Percentiles rank a stretch among this genome's conserved stretches.
phyloP scores from a whole-genome alignment of 441 rosid species.

The Biscutella laevigata region DNA sequence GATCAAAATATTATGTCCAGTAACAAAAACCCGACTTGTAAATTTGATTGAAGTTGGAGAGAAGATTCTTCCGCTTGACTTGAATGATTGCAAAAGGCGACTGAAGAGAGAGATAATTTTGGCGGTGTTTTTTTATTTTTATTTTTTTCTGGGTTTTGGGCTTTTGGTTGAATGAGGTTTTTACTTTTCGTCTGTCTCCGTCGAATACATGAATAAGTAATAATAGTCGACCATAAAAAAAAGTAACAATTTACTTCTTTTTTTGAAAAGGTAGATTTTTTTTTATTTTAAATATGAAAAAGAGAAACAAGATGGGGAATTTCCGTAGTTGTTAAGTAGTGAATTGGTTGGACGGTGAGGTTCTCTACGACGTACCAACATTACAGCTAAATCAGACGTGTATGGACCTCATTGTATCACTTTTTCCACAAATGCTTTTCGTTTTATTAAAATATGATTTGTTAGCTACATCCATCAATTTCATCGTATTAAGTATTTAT shows the following conservation, averaged over 20 bases:
- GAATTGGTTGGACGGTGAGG: constrained; percentile 27
- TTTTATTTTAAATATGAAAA: background rate
- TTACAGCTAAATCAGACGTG: constrained; percentile 24
- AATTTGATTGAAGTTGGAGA: constrained; percentile 6
- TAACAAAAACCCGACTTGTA: background rate
- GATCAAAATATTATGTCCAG: constrained; percentile 1
- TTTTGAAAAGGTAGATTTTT: background rate
- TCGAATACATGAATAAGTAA: constrained; percentile 5
- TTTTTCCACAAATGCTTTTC: constrained; percentile 10
- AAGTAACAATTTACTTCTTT: background rate
- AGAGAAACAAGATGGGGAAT: constrained; percentile 11
- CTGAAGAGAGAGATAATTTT: constrained; percentile 2
- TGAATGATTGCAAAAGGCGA: background rate
- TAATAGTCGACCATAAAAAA: too few relatives aligned
- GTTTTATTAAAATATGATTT: too few relatives aligned
- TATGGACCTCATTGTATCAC: constrained; percentile 11
- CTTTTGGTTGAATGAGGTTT: background rate
- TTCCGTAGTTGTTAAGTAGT: constrained; percentile 25
- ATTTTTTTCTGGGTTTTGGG: constrained; percentile 6
- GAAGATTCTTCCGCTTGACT: background rate
- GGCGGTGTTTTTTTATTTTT: constrained; percentile 40
- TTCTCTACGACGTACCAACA: constrained; percentile 11
- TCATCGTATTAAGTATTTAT: too few relatives aligned
- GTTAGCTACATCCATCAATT: too few relatives aligned
- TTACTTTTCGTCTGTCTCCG: background rate